Evolutionary conservation across 805 yeast genomes (phyloP), one percentile per base, ranked within the genome.

Genomic region (Myxozyma neotropica): DNA sequence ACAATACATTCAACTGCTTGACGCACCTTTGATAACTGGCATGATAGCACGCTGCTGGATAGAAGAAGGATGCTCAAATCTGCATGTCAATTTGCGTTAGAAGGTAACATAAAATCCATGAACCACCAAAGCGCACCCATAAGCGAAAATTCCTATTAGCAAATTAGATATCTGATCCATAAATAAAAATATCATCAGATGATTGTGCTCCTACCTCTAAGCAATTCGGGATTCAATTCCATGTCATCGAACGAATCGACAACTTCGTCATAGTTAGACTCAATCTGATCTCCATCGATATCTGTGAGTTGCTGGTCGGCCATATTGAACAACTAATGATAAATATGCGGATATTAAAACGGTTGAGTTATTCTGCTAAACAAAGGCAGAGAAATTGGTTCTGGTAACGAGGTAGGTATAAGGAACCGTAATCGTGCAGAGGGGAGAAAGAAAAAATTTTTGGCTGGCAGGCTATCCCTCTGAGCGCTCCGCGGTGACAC

Each of bases 1-100:
- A 21, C 26, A 49, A 17, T 4, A 23, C n/a, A 29, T 4, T 13
- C 39, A 31, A 13, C 23, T 36, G 24, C n/a, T 12, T 7, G n/a
- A 47, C 23, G 19, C 19, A 58, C 97, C 97, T 72, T 85, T 86
- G 70, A 91, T 87, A 75, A 94, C 92, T 75, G 96, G 99, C 77
- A 88, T 80, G 69, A 94, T 94, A 65, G 98, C 99, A 76, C 99
- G 85, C 73, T 91, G 92, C 80, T 94, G 99, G 79, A 94, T 94
- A 58, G 98, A 94, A 56, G 97, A 91, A 67, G 99, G 99, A 55
- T 84, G 83, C 79, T 93, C 98, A 76, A 90, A 94, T 75, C 98
- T 97, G 43, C 23, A 48, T 13, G 24, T 7, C 15, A 23, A 23
- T 45, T 45, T 12, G 49, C 12, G 15, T 23, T 4, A 27, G 12